A percentile compares a stretch with the other conserved stretches of the same genome.
Conservation (phyloP, 2,329 filamentous ascomycete genomes). For the Cladophialophora exuberans region DNA sequence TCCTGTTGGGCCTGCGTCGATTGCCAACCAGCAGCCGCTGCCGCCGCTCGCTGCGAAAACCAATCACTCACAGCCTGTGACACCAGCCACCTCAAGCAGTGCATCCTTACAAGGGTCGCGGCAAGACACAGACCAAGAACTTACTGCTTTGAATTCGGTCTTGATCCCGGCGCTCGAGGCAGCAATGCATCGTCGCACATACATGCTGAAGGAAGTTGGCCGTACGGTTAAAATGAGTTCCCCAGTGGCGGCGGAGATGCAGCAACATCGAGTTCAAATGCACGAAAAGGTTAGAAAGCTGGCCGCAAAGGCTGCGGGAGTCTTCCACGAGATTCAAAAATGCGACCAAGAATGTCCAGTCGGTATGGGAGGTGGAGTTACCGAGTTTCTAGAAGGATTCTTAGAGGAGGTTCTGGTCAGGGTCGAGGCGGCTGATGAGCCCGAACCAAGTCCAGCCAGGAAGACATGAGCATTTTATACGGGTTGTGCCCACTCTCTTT, state of each 20-base stretch:
- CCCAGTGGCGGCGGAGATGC: conserved; percentile 49
- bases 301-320: conserved; percentile 77
- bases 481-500: no score
- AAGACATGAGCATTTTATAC: conserved; percentile 12
- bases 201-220: conserved; percentile 54
- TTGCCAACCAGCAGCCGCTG: conserved; percentile 25
- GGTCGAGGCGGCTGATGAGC: conserved; percentile 82
- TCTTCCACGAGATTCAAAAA: conserved; percentile 88
- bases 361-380: conserved; percentile 89
- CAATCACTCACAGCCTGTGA: conserved; percentile 13
- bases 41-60: conserved; percentile 23
- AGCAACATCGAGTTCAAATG: conserved; percentile 70
- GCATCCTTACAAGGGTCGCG: conserved; percentile 17
- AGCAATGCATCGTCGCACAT: conserved; percentile 76
- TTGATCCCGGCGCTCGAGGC: conserved; percentile 92
- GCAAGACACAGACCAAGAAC: conserved; percentile 64
- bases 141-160: conserved; percentile 87
- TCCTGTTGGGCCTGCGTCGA: conserved; percentile 19
- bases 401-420: conserved; percentile 91
- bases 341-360: conserved; percentile 85
- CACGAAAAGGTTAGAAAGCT: conserved; percentile 83
- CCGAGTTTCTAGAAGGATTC: conserved; percentile 86
- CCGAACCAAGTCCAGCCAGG: conserved; percentile 20
- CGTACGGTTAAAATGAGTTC: conserved; percentile 35
- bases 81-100: conserved; percentile 37